A percentile compares a stretch with the other conserved stretches of the same genome.
Conservation (phyloP, 768 basidiomycete species). For the Coprinellus micaceus region DNA sequence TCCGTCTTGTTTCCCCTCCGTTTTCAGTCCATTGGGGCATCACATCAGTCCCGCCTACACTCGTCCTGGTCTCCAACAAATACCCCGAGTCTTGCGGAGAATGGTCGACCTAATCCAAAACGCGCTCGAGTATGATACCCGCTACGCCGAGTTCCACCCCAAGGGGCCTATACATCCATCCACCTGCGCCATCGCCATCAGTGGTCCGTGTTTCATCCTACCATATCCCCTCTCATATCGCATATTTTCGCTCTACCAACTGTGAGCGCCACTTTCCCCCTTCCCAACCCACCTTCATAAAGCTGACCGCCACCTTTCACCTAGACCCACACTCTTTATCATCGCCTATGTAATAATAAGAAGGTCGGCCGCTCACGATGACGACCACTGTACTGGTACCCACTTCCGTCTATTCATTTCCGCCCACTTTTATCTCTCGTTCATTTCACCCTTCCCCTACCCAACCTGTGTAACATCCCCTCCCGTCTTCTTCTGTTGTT, state of each 20-base stretch:
- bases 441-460: not conserved
- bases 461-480: no score
- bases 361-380: not conserved
- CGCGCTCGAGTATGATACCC: not conserved
- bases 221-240: no score
- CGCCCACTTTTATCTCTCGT: not conserved
- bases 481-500: no score
- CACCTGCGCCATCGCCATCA: not conserved
- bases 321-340: no score
- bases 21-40: not conserved
- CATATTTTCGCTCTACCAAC: no score
- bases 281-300: no score
- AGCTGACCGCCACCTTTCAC: no score
- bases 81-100: not conserved
- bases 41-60: not conserved
- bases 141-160: not conserved
- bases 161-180: not conserved
- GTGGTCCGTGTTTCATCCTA: not conserved
- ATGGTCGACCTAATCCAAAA: not conserved
- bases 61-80: not conserved
- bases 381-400: not conserved
- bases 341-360: not conserved
- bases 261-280: no score
- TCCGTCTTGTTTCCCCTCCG: not conserved
- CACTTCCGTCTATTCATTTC: not conserved